These are phyloP conservation scores for Sisymbrium altissimum DNA, from an alignment of 345 rosid species.

Conservation along the genomic window DNA sequence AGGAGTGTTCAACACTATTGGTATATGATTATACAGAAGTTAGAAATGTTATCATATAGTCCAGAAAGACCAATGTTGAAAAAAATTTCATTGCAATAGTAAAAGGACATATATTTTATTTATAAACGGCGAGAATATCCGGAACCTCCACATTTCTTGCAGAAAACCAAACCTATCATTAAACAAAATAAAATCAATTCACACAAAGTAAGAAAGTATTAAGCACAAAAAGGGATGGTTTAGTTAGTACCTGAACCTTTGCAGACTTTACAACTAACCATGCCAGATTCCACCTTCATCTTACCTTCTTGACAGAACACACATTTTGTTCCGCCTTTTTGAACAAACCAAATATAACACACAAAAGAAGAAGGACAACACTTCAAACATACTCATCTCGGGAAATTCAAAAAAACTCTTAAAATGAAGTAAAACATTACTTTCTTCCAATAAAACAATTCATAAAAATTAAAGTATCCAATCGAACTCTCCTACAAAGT, in stretches of 20 bases:
- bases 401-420: neutral
- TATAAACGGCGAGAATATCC: slow-evolving; percentile 28
- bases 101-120: neutral
- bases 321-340: slow-evolving; percentile 86
- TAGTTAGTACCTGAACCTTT: slow-evolving; percentile 80
- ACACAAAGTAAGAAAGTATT: neutral
- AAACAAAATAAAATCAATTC: neutral
- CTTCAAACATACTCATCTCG: neutral
- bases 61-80: neutral
- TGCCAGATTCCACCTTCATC: slow-evolving; percentile 80
- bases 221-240: neutral
- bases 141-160: slow-evolving; percentile 28
- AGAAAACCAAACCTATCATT: slow-evolving; percentile 20
- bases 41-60: neutral
- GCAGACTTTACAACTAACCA: slow-evolving; percentile 77
- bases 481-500: neutral
- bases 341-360: neutral
- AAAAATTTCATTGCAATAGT: neutral
- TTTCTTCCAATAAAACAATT: too few relatives aligned
- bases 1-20: neutral
- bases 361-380: neutral
- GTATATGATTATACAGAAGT: neutral
- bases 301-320: slow-evolving; percentile 74
- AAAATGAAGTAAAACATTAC: neutral
- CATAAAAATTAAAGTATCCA: neutral